Percentiles rank a stretch among this genome's conserved stretches.
phyloP scores from a whole-genome alignment of 1,284 basidiomycete genomes.

The Cutaneotrichosporon spelunceum region DNA sequence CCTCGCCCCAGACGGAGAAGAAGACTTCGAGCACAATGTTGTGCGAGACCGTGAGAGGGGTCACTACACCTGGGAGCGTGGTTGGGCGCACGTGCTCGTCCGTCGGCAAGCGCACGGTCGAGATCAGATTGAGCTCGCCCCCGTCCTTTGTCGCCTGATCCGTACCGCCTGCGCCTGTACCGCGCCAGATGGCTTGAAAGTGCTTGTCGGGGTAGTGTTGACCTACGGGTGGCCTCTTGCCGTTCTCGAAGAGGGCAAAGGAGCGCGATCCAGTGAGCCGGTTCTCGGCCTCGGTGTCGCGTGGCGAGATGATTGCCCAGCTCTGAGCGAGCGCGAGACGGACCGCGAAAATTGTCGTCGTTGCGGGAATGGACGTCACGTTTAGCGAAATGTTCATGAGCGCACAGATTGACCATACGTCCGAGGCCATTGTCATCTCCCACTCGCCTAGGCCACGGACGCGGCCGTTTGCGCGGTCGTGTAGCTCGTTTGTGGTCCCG shows the following conservation, averaged over 20 bases:
- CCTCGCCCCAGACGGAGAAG: slow-evolving; percentile 44
- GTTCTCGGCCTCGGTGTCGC: slow-evolving; percentile 25
- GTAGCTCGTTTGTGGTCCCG: slow-evolving; percentile 26
- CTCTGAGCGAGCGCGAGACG: slow-evolving; percentile 37
- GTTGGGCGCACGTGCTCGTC: slow-evolving; percentile 38
- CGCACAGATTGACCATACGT: slow-evolving; percentile 40
- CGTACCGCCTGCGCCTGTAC: slow-evolving; percentile 19
- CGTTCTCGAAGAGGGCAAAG: slow-evolving; percentile 22
- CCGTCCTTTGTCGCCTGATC: slow-evolving; percentile 20
- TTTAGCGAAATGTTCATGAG: slow-evolving; percentile 29
- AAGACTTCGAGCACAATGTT: slow-evolving; percentile 45
- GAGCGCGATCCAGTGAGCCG: slow-evolving; percentile 17
- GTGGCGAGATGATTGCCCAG: slow-evolving; percentile 32
- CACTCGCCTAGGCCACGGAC: slow-evolving; percentile 32
- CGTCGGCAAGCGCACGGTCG: slow-evolving; percentile 35
- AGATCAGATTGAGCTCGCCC: slow-evolving; percentile 20
- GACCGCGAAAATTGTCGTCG: slow-evolving; percentile 36
- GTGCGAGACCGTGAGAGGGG: slow-evolving; percentile 47
- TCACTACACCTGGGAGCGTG: slow-evolving; percentile 36
- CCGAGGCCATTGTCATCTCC: slow-evolving; percentile 29
- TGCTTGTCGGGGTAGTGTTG: slow-evolving; percentile 22
- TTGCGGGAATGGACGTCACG: slow-evolving; percentile 26
- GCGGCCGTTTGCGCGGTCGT: slow-evolving; percentile 25
- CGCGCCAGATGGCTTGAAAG: slow-evolving; percentile 31
- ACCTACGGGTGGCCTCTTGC: slow-evolving; percentile 21